phyloP scores from a whole-genome alignment of 805 yeast species.

The Jamesozyma lodderae region DNA sequence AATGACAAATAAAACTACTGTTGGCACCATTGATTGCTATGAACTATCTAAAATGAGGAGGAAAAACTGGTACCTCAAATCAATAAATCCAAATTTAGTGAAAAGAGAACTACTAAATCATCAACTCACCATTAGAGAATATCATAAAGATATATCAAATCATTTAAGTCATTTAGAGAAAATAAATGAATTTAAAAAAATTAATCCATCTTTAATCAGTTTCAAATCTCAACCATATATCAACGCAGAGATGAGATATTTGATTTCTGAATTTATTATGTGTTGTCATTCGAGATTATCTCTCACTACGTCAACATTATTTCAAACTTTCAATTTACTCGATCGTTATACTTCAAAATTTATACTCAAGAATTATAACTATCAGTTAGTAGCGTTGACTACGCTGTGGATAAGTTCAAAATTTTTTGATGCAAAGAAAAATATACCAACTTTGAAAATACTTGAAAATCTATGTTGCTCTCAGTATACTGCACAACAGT shows the following conservation, averaged over 20 bases:
- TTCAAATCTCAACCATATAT: constrained; percentile 35
- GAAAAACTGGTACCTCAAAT: constrained; percentile 10
- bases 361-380: constrained; percentile 69
- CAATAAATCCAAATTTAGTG: constrained; percentile 28
- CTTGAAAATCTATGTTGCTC: constrained; percentile 48
- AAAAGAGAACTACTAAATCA: constrained; percentile 43
- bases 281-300: constrained; percentile 58
- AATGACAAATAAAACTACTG: not conserved
- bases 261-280: constrained; percentile 70
- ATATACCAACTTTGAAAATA: constrained; percentile 46
- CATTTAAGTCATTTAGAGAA: not conserved
- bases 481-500: constrained; percentile 44
- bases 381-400: constrained; percentile 78
- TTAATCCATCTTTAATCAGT: constrained; percentile 13
- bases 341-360: constrained; percentile 82
- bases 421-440: constrained; percentile 56
- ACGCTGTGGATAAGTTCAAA: constrained; percentile 90
- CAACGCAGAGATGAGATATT: constrained; percentile 52
- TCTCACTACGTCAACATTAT: constrained; percentile 56
- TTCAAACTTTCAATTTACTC: constrained; percentile 57
- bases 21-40: not conserved
- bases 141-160: constrained; percentile 13
- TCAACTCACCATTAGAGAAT: constrained; percentile 36
- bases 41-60: constrained; percentile 11
- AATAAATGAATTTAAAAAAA: not conserved